Evolutionary conservation across 805 yeast species (phyloP).

Genomic region (Hanseniaspora vineae): DNA sequence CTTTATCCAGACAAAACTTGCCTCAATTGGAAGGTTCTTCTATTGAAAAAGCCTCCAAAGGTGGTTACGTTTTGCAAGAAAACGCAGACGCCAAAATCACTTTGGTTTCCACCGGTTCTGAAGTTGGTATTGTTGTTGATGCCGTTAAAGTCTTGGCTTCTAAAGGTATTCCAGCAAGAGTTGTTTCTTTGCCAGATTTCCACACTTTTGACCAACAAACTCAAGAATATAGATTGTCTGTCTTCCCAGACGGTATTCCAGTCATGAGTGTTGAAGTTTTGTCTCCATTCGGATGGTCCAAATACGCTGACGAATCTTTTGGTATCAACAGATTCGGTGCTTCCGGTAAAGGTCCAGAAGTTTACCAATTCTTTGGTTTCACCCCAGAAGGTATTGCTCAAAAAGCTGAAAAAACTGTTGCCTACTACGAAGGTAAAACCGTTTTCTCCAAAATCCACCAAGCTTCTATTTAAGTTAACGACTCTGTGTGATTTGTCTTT

Average conservation of each 20-base stretch:
- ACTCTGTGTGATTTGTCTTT: background rate
- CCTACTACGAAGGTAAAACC: constrained; percentile 68
- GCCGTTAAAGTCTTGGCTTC: constrained; percentile 62
- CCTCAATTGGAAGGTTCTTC: constrained; percentile 91
- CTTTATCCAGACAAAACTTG: constrained; percentile 74
- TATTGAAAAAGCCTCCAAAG: constrained; percentile 82
- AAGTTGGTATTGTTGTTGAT: constrained; percentile 66
- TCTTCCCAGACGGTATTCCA: constrained; percentile 92
- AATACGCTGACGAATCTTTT: constrained; percentile 91
- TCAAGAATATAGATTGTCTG: constrained; percentile 65
- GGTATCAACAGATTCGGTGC: constrained; percentile 96
- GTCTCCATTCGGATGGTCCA: constrained; percentile 85
- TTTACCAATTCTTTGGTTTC: constrained; percentile 79
- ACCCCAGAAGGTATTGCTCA: constrained; percentile 86
- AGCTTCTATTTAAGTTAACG: constrained; percentile 31
- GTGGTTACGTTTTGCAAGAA: constrained; percentile 74
- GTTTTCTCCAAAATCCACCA: constrained; percentile 64
- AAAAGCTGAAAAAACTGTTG: constrained; percentile 68
- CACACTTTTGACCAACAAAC: constrained; percentile 78
- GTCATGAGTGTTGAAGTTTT: constrained; percentile 87
- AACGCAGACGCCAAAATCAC: constrained; percentile 48
- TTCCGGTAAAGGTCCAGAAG: constrained; percentile 76
- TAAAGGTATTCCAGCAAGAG: constrained; percentile 59
- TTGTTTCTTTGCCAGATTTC: constrained; percentile 92
- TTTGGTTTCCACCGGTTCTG: constrained; percentile 88